Percentiles rank a stretch among this genome's conserved stretches.
phyloP scores from a whole-genome alignment of 306 rosid genomes.

The Cucurbita ficifolia region DNA sequence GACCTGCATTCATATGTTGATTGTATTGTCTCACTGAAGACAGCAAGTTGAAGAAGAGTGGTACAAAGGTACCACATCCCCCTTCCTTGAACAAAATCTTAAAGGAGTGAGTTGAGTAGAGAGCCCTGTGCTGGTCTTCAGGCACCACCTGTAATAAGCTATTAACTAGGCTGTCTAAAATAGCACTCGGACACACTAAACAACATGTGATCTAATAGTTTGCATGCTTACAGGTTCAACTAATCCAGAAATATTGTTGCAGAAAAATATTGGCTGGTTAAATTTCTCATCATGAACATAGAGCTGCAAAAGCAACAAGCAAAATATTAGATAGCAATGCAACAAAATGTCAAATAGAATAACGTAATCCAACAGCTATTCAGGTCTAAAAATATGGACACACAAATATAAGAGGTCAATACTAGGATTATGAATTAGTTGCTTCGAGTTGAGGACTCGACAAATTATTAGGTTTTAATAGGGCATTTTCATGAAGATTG shows the following conservation, averaged over 20 bases:
- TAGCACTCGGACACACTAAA: not conserved
- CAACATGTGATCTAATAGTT: not conserved
- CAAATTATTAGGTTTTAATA: too few species aligned
- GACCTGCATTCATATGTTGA: conserved; percentile 29
- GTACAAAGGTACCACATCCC: conserved; percentile 89
- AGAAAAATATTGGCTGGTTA: conserved; percentile 88
- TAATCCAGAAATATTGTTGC: conserved; percentile 87
- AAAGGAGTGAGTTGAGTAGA: conserved; percentile 69
- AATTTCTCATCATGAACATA: conserved; percentile 65
- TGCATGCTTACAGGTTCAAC: conserved; percentile 77
- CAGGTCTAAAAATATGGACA: not conserved
- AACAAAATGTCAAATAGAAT: not conserved
- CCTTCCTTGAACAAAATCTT: conserved; percentile 96
- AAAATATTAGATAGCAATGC: not conserved
- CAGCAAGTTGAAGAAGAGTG: conserved; percentile 86
- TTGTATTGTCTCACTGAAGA: conserved; percentile 70
- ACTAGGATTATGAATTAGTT: too few species aligned
- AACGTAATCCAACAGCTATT: not conserved
- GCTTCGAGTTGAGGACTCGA: too few species aligned
- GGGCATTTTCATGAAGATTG: not conserved
- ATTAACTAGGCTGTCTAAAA: not conserved
- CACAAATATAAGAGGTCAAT: not conserved
- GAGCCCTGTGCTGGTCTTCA: conserved; percentile 59
- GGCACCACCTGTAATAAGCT: conserved; percentile 54
- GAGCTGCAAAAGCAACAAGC: conserved; percentile 41